Evolutionary conservation across 805 yeast species (phyloP), one percentile per base, ranked within the genome.

Genomic region (Kuraishia ogatae): DNA sequence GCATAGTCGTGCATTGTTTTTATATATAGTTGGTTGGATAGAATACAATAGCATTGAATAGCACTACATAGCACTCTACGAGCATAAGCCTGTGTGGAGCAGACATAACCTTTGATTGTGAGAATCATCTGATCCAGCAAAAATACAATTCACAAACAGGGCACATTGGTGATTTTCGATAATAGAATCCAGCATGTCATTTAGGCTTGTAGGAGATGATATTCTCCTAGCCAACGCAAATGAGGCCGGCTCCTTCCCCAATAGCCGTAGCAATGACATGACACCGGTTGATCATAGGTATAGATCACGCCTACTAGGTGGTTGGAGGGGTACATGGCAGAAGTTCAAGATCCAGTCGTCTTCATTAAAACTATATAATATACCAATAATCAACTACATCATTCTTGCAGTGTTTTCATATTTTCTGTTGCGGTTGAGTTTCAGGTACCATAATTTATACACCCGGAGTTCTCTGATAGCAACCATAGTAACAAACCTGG

Each of bases 401-500:
- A 78, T 87, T 19, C 71, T 87, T 10, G 39, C 67, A 0, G 60
- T 79, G 0, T 76, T 85, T 61, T 77, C 83, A 1, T 62, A 65
- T 39, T 71, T 84, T 46, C 66, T 87, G 13, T 61, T 77, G 54
- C 78, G 77, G 55, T 71, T 84, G 52, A 80, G 89, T 7, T 74
- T 81, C 28, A 74, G 76, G 53, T 87, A 86, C 63, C 82, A 82
- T 53, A 73, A 71, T 8, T 64, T 85, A 55, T 91, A 91, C 66
- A 78, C 79, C 57, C 75, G 71, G 56, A 81, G 83, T 51, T 84
- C 94, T 1, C 69, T 90, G 29, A 66, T 85, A n/a, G 89, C 97
- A 17, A 88, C 91, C 43, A 80, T 89, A 56, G 80, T 84, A 23
- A 85, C 97, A 1, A 93, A 93, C 64, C 70, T 88, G 28, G 83